Conservation (phyloP, 2,329 filamentous ascomycete species). For the Pestalotiopsis sp. region DNA sequence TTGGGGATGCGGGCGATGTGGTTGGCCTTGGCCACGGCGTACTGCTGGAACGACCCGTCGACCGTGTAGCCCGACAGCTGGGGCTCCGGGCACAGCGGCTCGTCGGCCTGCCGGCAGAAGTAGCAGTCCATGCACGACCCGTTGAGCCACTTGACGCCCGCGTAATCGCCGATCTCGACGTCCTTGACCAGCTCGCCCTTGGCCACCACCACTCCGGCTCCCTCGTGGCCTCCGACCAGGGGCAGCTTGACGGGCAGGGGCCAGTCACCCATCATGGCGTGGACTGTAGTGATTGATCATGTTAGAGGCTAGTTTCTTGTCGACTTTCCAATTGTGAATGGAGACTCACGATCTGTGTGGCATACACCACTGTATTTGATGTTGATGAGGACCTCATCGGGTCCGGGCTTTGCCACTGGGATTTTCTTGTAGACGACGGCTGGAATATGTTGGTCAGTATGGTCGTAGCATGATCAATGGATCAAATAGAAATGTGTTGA, state of each 20-base stretch:
- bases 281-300: slow-evolving; percentile 30
- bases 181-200: slow-evolving; percentile 77
- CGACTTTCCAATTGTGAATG: not conserved
- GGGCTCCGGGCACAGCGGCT: slow-evolving; percentile 78
- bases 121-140: slow-evolving; percentile 81
- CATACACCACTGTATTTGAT: slow-evolving; percentile 90
- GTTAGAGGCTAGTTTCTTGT: not conserved
- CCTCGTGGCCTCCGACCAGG: slow-evolving; percentile 79
- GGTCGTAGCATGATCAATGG: not conserved
- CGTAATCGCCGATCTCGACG: slow-evolving; percentile 80
- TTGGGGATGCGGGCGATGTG: slow-evolving; percentile 84
- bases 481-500: not conserved
- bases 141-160: slow-evolving; percentile 93
- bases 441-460: slow-evolving; percentile 29
- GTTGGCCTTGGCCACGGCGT: slow-evolving; percentile 82
- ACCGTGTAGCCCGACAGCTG: slow-evolving; percentile 88
- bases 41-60: slow-evolving; percentile 92
- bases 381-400: slow-evolving; percentile 90
- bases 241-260: slow-evolving; percentile 81
- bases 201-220: slow-evolving; percentile 82
- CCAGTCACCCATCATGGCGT: slow-evolving; percentile 88
- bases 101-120: slow-evolving; percentile 80
- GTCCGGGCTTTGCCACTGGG: slow-evolving; percentile 76
- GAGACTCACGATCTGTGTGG: slow-evolving; percentile 68
- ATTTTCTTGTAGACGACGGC: slow-evolving; percentile 77